Percentiles rank a stretch among this genome's conserved stretches.
phyloP scores from a whole-genome alignment of 2,329 filamentous ascomycete species.

The Saccharata proteae region DNA sequence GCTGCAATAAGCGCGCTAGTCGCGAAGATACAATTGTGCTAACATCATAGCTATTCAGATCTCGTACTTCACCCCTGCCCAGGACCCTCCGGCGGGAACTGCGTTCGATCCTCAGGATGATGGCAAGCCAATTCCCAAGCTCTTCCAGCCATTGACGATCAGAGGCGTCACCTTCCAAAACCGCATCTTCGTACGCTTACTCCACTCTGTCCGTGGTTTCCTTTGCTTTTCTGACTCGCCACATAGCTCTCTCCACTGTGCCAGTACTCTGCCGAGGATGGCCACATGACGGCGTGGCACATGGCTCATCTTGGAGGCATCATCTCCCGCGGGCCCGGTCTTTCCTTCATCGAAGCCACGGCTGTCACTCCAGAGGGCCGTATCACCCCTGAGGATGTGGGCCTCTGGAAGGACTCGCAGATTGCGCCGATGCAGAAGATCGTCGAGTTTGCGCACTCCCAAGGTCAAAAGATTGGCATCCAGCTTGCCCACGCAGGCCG shows the following conservation, averaged over 20 bases:
- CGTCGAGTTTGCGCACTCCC: conserved; percentile 68
- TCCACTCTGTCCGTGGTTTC: neutral
- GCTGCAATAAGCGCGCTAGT: neutral
- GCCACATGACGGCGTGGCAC: conserved; percentile 72
- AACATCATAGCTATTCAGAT: conserved; percentile 19
- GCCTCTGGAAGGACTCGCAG: conserved; percentile 77
- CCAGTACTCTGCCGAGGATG: conserved; percentile 55
- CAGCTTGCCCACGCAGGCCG: conserved; percentile 72
- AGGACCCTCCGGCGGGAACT: conserved; percentile 35
- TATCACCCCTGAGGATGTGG: conserved; percentile 68
- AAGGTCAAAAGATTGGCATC: conserved; percentile 64
- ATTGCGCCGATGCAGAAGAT: conserved; percentile 58
- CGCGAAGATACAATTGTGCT: too few relatives aligned
- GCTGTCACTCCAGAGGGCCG: conserved; percentile 63
- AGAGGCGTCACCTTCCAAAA: conserved; percentile 54
- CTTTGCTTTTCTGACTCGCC: conserved; percentile 13
- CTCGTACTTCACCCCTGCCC: conserved; percentile 36
- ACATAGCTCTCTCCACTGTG: conserved; percentile 52
- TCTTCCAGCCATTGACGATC: conserved; percentile 46
- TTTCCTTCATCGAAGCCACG: conserved; percentile 69
- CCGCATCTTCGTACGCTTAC: too few relatives aligned
- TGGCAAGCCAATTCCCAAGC: conserved; percentile 42
- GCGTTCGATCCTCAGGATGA: conserved; percentile 35
- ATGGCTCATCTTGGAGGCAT: conserved; percentile 72
- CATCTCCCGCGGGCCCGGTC: conserved; percentile 58